Evolutionary conservation across 2,329 filamentous ascomycete species (phyloP), one percentile per base, ranked within the genome.

Genomic region (Colletotrichum aenigma): DNA sequence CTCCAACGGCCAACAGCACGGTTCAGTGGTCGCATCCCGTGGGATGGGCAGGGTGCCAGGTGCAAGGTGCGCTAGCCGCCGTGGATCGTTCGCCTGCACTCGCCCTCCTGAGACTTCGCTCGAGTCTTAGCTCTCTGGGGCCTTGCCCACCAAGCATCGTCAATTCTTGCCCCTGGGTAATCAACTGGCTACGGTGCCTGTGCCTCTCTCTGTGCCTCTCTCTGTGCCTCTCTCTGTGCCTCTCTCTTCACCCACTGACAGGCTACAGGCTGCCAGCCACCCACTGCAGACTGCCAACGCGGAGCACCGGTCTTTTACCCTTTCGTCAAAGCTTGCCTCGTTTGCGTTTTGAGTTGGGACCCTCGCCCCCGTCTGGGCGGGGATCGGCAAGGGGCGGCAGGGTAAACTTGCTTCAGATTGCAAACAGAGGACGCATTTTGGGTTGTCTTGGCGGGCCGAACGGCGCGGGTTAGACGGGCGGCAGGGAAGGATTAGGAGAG

Each of bases 401-500:
- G 67, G 67, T 74, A 74, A 66, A 71, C 48, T 66, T 74, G 72
- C 72, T 61, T 38, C 71, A 70, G 38, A 62, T 60, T 60, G 24
- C 15, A 21, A 21, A 52, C 43, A 21, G 66, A 34, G 28, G 43
- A 28, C 28, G 61, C 26, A 43, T 34, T 67, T 72, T 61, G 65
- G 70, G 65, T 55, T 36, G 21, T 32, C 56, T 55, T 69, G 65
- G 70, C 55, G 18, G 28, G 18, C 34, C n/a, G 52, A 32, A 26
- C 13, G 24, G 34, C 34, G 26, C 10, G 24, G 38, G 43, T 52
- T 52, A 52, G 38, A 62, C 34, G 18, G 28, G 12, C 21, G 21
- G 21, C 30, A 38, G 36, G 71, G 68, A 38, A 71, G 72, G 72
- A 61, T 75, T 71, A 71, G 72, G 61, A 75, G 72, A 75, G 34